These are phyloP conservation scores for Metschnikowia chrysomelidarum DNA, from an alignment of 805 yeast genomes.

Conservation along the genomic window DNA sequence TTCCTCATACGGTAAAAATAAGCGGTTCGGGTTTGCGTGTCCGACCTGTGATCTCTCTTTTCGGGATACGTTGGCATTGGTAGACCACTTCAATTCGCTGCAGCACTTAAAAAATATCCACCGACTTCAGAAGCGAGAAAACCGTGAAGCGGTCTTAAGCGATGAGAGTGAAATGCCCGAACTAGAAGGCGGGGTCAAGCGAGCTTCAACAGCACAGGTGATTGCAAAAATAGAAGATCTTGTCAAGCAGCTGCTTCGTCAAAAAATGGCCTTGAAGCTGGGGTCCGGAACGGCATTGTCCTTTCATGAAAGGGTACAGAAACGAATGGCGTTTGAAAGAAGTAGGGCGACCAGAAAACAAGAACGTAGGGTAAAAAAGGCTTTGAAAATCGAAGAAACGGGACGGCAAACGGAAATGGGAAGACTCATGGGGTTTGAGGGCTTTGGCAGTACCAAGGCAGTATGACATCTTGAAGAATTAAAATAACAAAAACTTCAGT, in stretches of 20 bases:
- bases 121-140: no score
- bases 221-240: slow-evolving; percentile 27
- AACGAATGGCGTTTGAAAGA: slow-evolving; percentile 38
- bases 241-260: slow-evolving; percentile 25
- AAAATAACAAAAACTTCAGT: no score
- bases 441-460: slow-evolving; percentile 48
- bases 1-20: slow-evolving; percentile 37
- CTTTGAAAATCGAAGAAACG: slow-evolving; percentile 2
- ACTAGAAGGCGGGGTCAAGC: slow-evolving; percentile 35
- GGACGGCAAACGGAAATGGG: slow-evolving; percentile 22
- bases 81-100: slow-evolving; percentile 80
- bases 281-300: slow-evolving; percentile 21
- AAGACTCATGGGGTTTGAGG: slow-evolving; percentile 57
- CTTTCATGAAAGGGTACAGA: slow-evolving; percentile 41
- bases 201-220: slow-evolving; percentile 37
- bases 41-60: slow-evolving; percentile 75
- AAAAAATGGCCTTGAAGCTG: slow-evolving; percentile 3
- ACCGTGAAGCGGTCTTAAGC: slow-evolving; percentile 13
- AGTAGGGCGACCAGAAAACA: slow-evolving; percentile 28
- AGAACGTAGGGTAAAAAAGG: slow-evolving; percentile 23
- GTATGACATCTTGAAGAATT: no score
- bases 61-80: slow-evolving; percentile 76
- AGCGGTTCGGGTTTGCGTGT: slow-evolving; percentile 82
- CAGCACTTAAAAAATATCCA: slow-evolving; percentile 47
- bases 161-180: slow-evolving; percentile 8